Conservation (phyloP, 2,329 filamentous ascomycete species). For the Cytospora schulzeri region DNA sequence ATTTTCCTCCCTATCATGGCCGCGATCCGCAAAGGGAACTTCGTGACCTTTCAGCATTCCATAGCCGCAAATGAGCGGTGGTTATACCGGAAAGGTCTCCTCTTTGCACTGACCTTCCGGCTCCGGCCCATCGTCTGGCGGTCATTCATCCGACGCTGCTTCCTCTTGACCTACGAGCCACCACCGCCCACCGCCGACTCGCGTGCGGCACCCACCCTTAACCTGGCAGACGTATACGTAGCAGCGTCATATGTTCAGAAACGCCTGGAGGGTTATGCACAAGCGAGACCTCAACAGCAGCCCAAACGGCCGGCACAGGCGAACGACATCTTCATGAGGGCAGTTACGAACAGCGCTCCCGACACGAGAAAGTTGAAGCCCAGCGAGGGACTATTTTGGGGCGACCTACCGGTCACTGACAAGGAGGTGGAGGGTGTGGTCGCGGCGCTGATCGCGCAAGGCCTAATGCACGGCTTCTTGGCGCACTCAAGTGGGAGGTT, state of each 20-base stretch:
- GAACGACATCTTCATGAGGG: slow-evolving; percentile 54
- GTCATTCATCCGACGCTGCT: slow-evolving; percentile 75
- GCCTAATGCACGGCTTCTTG: slow-evolving; percentile 80
- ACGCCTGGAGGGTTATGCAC: slow-evolving; percentile 60
- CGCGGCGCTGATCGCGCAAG: slow-evolving; percentile 76
- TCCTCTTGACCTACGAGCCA: slow-evolving; percentile 75
- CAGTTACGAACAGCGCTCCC: slow-evolving; percentile 50
- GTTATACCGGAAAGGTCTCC: slow-evolving; percentile 74
- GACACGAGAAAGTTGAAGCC: slow-evolving; percentile 50
- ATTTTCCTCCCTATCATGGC: slow-evolving; percentile 74
- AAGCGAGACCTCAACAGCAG: slow-evolving; percentile 37
- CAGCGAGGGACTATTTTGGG: slow-evolving; percentile 64
- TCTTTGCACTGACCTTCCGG: slow-evolving; percentile 74
- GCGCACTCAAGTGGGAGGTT: slow-evolving; percentile 76
- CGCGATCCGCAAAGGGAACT: slow-evolving; percentile 73
- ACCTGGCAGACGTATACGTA: slow-evolving; percentile 67
- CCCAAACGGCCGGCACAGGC: slow-evolving; percentile 43
- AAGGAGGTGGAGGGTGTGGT: slow-evolving; percentile 77
- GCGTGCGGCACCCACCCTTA: slow-evolving; percentile 72
- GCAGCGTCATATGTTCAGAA: slow-evolving; percentile 68
- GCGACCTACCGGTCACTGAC: slow-evolving; percentile 60
- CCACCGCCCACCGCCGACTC: slow-evolving; percentile 54
- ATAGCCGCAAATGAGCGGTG: slow-evolving; percentile 67
- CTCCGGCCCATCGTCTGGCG: slow-evolving; percentile 85
- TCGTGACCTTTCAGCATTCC: slow-evolving; percentile 71